Conservation (phyloP, 2,329 filamentous ascomycete genomes). For the Fonsecaea multimorphosa region DNA sequence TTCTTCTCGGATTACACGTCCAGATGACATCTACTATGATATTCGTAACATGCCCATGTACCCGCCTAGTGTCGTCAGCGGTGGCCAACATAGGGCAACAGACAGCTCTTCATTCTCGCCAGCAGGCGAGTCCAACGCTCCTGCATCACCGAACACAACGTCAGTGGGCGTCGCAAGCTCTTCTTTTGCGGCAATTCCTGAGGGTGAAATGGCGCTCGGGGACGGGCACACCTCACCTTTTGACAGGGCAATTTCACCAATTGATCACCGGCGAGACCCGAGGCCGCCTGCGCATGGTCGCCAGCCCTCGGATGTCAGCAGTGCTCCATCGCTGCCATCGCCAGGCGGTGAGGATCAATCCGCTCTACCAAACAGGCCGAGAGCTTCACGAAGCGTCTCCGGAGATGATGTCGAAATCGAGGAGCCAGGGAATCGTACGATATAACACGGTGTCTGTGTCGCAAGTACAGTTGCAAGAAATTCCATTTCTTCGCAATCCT, state of each 20-base stretch:
- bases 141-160: conserved; percentile 12
- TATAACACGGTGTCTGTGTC: not conserved
- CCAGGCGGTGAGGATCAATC: not conserved
- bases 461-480: not conserved
- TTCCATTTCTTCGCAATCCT: not conserved
- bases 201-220: conserved; percentile 6
- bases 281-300: conserved; percentile 14
- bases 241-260: conserved; percentile 13
- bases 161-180: conserved; percentile 8
- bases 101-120: conserved; percentile 13
- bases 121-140: conserved; percentile 13
- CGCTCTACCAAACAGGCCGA: not conserved
- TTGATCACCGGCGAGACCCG: conserved; percentile 4
- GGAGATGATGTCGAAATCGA: not conserved
- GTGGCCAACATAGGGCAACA: not conserved
- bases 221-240: conserved; percentile 4
- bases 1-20: not conserved
- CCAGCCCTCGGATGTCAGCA: conserved; percentile 15
- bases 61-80: conserved; percentile 28
- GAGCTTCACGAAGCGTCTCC: conserved; percentile 7
- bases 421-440: not conserved
- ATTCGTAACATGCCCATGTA: conserved; percentile 24
- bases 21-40: conserved; percentile 25
- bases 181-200: conserved; percentile 14
- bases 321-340: conserved; percentile 3